Percentiles rank a stretch among this genome's conserved stretches.
These are phyloP conservation scores for Hansfordia pulvinata DNA, from an alignment of 2,329 filamentous ascomycete genomes.

Conservation along the genomic window DNA sequence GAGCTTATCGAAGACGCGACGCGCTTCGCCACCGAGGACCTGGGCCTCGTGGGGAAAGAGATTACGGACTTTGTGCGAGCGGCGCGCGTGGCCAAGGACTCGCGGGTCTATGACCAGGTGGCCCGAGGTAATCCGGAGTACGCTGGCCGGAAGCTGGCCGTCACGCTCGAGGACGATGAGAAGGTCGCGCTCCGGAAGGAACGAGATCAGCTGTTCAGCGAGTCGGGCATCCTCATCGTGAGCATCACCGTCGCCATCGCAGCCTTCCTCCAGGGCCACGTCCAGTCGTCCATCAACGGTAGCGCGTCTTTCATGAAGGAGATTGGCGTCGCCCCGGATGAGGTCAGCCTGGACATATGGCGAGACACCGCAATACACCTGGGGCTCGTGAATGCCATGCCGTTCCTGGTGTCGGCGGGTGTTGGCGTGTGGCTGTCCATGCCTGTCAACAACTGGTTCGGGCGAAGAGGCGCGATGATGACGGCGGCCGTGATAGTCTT, in stretches of 20 bases:
- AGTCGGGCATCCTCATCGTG: constrained; percentile 24
- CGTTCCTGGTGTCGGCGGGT: constrained; percentile 23
- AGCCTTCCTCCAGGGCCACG: constrained; percentile 28
- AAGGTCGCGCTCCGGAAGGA: constrained; percentile 22
- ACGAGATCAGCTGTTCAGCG: constrained; percentile 22
- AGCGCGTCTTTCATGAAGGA: constrained; percentile 16
- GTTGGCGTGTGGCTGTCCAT: constrained; percentile 24
- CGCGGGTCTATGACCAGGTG: constrained; percentile 22
- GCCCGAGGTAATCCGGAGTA: constrained; percentile 13
- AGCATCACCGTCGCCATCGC: constrained; percentile 28
- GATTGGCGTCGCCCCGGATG: constrained; percentile 2
- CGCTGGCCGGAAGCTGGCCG: constrained; percentile 13
- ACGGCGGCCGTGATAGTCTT: constrained; percentile 24
- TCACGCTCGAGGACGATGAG: constrained; percentile 19
- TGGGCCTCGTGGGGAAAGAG: too few species aligned
- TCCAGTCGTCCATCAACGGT: constrained; percentile 29
- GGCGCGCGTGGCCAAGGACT: constrained; percentile 25
- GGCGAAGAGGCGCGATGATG: constrained; percentile 24
- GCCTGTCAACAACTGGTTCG: constrained; percentile 25
- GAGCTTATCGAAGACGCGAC: too few species aligned
- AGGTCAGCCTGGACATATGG: not conserved
- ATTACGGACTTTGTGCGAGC: too few species aligned
- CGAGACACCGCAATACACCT: constrained; percentile 9
- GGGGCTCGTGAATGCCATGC: constrained; percentile 23
- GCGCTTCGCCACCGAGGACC: too few species aligned